Percentiles rank a stretch among this genome's conserved stretches.
Evolutionary conservation across 1,284 basidiomycete genomes (phyloP).

Genomic region (Sanguinoderma infundibulare): DNA sequence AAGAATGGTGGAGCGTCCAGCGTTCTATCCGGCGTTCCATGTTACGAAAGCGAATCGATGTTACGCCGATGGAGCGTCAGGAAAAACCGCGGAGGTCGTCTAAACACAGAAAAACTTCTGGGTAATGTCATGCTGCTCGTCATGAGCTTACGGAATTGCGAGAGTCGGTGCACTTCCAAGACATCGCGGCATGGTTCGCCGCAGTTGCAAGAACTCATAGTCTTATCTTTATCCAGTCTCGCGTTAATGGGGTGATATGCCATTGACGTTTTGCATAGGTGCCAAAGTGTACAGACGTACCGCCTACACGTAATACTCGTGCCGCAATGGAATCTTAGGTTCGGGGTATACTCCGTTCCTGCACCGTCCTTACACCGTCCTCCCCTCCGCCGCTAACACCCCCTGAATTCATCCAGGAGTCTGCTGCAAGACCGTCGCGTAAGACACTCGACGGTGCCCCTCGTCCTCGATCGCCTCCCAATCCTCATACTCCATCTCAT

Average conservation of each 20-base stretch:
- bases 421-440: conserved; percentile 7
- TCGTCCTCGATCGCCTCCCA: conserved; percentile 4
- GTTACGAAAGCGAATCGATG: no score
- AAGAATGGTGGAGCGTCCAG: not conserved
- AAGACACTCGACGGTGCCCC: not conserved
- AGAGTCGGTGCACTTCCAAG: not conserved
- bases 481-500: not conserved
- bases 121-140: no score
- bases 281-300: not conserved
- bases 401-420: not conserved
- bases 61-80: not conserved
- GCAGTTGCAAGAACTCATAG: no score
- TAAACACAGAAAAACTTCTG: no score
- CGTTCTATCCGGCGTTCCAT: not conserved
- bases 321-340: not conserved
- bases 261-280: not conserved
- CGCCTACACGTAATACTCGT: not conserved
- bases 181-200: no score
- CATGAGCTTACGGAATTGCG: not conserved
- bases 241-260: not conserved
- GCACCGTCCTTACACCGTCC: no score
- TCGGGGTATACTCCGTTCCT: not conserved
- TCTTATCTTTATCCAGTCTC: no score
- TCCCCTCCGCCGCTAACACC: not conserved
- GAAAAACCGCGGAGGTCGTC: not conserved